phyloP scores from a whole-genome alignment of 306 rosid genomes.

The Leucaena leucocephala region DNA sequence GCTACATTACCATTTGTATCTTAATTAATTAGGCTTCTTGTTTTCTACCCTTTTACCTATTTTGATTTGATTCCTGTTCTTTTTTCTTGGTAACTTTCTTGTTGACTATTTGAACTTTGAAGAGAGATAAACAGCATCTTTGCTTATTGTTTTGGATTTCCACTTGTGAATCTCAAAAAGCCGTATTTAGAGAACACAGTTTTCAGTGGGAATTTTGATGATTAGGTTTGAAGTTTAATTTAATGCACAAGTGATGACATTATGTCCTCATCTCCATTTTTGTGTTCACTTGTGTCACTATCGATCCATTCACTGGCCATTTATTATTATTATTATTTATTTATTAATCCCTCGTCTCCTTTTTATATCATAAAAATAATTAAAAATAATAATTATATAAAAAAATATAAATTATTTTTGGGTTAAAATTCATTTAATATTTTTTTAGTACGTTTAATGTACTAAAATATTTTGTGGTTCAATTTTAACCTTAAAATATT shows the following conservation, averaged over 20 bases:
- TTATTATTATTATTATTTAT: too few relatives aligned
- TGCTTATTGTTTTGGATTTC: not conserved
- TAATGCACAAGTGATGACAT: constrained; percentile 9
- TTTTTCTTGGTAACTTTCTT: not conserved
- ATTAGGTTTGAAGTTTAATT: not conserved
- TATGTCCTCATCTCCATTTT: constrained; percentile 2
- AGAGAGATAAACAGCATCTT: not conserved
- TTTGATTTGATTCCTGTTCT: not conserved
- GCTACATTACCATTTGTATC: not conserved
- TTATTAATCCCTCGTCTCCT: too few relatives aligned
- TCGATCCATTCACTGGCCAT: not conserved
- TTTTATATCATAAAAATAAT: too few relatives aligned
- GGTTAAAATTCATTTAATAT: too few relatives aligned
- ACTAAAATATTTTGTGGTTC: too few relatives aligned
- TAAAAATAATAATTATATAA: too few relatives aligned
- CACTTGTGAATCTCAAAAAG: not conserved
- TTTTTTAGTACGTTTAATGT: too few relatives aligned
- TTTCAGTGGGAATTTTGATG: not conserved
- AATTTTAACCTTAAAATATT: too few relatives aligned
- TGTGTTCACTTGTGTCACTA: constrained; percentile 17
- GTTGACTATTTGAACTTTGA: not conserved
- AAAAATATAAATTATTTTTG: too few relatives aligned
- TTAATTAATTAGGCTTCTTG: not conserved
- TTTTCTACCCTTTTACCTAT: not conserved
- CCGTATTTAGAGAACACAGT: constrained; percentile 1